Base-by-base conservation (phyloP, 345 rosid genomes). In the Lepidium didymum region DNA sequence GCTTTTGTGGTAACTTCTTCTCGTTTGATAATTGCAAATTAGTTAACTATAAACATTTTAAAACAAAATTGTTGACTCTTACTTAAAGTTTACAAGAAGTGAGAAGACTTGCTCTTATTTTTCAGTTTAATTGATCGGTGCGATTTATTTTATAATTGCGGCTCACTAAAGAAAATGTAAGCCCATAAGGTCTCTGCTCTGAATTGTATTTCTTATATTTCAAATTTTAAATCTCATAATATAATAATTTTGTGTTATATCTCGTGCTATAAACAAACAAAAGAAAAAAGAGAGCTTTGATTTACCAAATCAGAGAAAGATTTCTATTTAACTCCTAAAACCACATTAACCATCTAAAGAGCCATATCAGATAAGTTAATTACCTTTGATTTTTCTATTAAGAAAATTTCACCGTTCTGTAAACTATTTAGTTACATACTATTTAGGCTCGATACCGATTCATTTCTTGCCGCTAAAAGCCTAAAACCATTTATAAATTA, bases 1-100 rank as follows among this genome's bases (percentile, higher is more conserved):
- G 56, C n/a, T 74, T 58, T 51, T 42, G 72, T 66, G 68, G 47
- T 27, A 66, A 66, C 67, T 56, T 36, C 35, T 57, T 66, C 44
- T 4, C 6, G 31, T 16, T 55, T 56, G 18, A 25, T 64, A 37
- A 47, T 55, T 55, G 59, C 70, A 56, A 63, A 64, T 37, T 56
- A 34, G 14, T 72, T 47, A 64, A 63, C 45, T 63, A 33, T 15
- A 29, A 72, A 64, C 43, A 21, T 9, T 35, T 62, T n/a, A 7
- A 10, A 63, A 43, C 10, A 21, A 27, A 71, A 34, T 8, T 13
- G 5, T 18, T 8, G 21, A 14, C 38, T 16, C 33, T 13, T 14
- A 4, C 44, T 8, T 14, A 4, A 38, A 41, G 31, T 19, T 19
- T 46, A 10, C 40, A 59, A 41, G 21, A 31, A 36, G 25, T 42